Base-by-base conservation (phyloP, 1,139 yeast genomes). In the Zygosaccharomyces pseudobailii region DNA sequence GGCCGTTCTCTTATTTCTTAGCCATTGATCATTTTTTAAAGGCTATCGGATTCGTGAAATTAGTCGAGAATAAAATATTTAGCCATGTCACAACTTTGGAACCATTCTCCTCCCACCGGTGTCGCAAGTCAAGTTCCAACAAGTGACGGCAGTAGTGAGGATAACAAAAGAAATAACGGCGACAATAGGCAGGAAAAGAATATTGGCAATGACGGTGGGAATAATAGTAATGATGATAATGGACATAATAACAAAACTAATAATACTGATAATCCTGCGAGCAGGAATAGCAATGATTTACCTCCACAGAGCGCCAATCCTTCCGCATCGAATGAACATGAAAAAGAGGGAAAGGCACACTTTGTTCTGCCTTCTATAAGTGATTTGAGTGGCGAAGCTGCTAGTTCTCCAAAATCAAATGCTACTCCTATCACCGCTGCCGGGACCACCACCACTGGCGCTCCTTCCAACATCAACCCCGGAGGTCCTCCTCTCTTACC, bases 341-440 rank as follows among this genome's bases (percentile, higher is more conserved):
- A 43, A 21, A 36, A 32, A 8, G 50, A 46, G 32, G 31, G 21
- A 7, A 49, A 49, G 33, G 34, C 48, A 17, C 59, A 58, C 40
- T 51, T 55, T 30, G 52, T 56, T 30, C 45, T 59, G 22, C 63
- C 61, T 8, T 57, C 62, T 36, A 51, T 59, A 27, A 47, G 78
- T 50, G 78, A 78, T 68, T 71, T 58, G 72, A 72, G 55, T 35
- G 50, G 57, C 23, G 50, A 45, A 33, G 32, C 34, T 3, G 33
- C 17, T 28, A 43, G 25, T 37, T 48, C 24, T 36, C 46, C 31
- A 46, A n/a, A n/a, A 3, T 30, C 33, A 6, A 30, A 30, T 30
- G 33, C 33, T 1, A 30, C 33, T 19, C 17, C 33, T 30, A 32
- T n/a, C 17, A n/a, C 24, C 9, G 36, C 25, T 8, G 13, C 25